Conservation (phyloP, 1,284 basidiomycete genomes). For the Gymnopus androsaceus region DNA sequence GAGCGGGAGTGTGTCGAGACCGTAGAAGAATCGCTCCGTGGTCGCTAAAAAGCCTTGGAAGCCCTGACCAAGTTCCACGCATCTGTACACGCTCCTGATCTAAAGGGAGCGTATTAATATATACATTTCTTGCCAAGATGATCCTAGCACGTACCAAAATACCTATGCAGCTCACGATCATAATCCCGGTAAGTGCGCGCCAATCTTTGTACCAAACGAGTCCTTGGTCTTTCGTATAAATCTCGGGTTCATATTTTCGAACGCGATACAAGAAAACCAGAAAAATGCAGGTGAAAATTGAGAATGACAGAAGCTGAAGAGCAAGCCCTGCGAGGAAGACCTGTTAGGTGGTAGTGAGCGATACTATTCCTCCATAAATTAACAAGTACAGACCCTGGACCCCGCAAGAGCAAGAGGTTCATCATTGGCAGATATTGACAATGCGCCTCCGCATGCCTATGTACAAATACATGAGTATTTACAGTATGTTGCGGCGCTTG, state of each 20-base stretch:
- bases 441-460: conserved; percentile 46
- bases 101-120: conserved; percentile 76
- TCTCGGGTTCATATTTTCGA: conserved; percentile 42
- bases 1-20: conserved; percentile 66
- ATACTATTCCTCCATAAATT: too few relatives aligned
- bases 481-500: neutral
- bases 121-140: neutral
- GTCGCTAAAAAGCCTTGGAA: conserved; percentile 62
- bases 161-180: conserved; percentile 64
- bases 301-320: conserved; percentile 65
- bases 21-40: conserved; percentile 66
- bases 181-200: conserved; percentile 55
- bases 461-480: conserved; percentile 13
- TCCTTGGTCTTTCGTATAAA: conserved; percentile 44
- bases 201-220: conserved; percentile 59
- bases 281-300: conserved; percentile 60
- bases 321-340: conserved; percentile 67
- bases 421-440: conserved; percentile 39
- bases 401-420: conserved; percentile 30
- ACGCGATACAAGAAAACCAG: conserved; percentile 59
- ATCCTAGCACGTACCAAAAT: conserved; percentile 51
- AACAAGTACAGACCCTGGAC: conserved; percentile 34
- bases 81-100: conserved; percentile 69
- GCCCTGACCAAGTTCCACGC: conserved; percentile 67
- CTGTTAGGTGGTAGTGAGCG: conserved; percentile 18